These are phyloP conservation scores for Penicillium ucsense DNA, from an alignment of 495 filamentous ascomycete genomes.

Conservation along the genomic window DNA sequence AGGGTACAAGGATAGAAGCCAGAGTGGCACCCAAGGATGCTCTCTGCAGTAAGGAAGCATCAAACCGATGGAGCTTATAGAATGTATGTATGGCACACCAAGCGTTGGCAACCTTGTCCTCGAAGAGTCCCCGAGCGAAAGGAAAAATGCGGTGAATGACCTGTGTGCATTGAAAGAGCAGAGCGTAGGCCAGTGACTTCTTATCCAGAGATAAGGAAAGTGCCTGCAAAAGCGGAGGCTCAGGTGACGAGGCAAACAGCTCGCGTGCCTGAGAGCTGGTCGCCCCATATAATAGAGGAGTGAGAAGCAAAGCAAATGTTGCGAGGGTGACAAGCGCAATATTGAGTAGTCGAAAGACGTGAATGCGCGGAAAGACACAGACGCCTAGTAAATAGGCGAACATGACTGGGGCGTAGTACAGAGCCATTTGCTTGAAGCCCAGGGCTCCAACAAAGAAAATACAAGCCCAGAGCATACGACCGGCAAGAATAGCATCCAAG, in stretches of 20 bases:
- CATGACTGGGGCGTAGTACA: slow-evolving; percentile 89
- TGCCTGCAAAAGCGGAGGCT: slow-evolving; percentile 48
- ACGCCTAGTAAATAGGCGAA: slow-evolving; percentile 85
- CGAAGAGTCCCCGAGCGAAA: slow-evolving; percentile 86
- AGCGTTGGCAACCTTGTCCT: slow-evolving; percentile 97
- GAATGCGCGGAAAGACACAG: slow-evolving; percentile 67
- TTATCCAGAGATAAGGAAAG: slow-evolving; percentile 51
- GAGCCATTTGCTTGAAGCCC: slow-evolving; percentile 97
- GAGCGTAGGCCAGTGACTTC: slow-evolving; percentile 56
- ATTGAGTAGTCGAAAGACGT: slow-evolving; percentile 56
- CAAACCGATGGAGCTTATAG: slow-evolving; percentile 70
- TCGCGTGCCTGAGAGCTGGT: slow-evolving; percentile 20
- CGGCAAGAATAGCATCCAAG: slow-evolving; percentile 79
- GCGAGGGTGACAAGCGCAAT: slow-evolving; percentile 63
- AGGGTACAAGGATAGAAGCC: slow-evolving; percentile 65
- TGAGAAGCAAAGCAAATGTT: slow-evolving; percentile 64
- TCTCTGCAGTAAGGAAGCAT: slow-evolving; percentile 58
- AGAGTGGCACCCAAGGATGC: slow-evolving; percentile 68
- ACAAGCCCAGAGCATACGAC: slow-evolving; percentile 74
- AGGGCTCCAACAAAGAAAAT: slow-evolving; percentile 91
- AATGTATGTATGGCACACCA: slow-evolving; percentile 90
- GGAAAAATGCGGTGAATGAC: slow-evolving; percentile 85
- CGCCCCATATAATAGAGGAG: slow-evolving; percentile 59
- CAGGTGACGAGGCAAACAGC: slow-evolving; percentile 30
- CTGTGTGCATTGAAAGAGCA: slow-evolving; percentile 68